Evolutionary conservation across 1,284 basidiomycete species (phyloP), one percentile per base, ranked within the genome.

Genomic region (Sporisorium reilianum): DNA sequence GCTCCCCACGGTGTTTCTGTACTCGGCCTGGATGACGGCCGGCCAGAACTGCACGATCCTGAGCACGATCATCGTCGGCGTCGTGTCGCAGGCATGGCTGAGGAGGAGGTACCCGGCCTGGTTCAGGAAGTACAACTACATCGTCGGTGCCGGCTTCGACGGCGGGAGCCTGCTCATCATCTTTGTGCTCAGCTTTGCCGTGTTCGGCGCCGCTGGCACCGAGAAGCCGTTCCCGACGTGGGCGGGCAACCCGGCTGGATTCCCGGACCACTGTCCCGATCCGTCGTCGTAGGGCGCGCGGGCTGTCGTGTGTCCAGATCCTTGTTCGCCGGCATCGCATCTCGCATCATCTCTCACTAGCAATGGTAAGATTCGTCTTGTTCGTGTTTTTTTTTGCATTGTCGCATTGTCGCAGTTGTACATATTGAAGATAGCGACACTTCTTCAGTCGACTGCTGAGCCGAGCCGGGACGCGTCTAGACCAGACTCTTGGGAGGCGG

Each of bases 131-230:
- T 90, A 90, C 85, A 91, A 91, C 84, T 91, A 90, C 78, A 87
- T 92, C 58, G 85, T 91, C 1, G 89, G 89, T 10, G 90, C 89
- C 28, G 90, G 89, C 3, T 84, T 90, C 38, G 90, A 91, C 76
- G 90, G 90, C 38, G 90, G 90, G 16, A 88, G 89, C 8, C 89
- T 91, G 77, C 86, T 90, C 49, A 89, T 91, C 87, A 87, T 90
- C 30, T 90, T 91, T 79, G 86, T 91, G 20, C 85, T 91, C 5
- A 89, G 89, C 9, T 91, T 91, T 79, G 89, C 90, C 5, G 90
- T 91, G 22, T 90, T 89, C 76, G 90, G 90, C 42, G 90, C 89
- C 14, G 88, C 88, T 1, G 90, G 90, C 5, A 79, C 78, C 18
- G 79, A 85, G 51, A 85, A 83, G 54, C 87, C 87, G 2, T 90